phyloP scores from a whole-genome alignment of 768 basidiomycete species.

The Pulveroboletus sp. region DNA sequence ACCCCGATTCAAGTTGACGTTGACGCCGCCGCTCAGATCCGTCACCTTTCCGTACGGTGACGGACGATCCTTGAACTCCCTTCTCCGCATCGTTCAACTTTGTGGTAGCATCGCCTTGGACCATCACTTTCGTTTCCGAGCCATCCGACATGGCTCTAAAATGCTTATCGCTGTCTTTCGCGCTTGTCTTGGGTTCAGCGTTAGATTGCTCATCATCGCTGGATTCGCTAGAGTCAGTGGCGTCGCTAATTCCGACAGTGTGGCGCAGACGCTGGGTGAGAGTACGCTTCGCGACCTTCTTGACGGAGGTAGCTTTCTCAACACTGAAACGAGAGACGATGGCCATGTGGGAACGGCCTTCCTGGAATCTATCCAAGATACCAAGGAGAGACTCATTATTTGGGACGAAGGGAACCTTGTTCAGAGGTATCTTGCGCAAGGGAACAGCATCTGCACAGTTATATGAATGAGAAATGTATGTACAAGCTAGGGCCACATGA shows the following conservation, averaged over 20 bases:
- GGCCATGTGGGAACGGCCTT: slow-evolving; percentile 88
- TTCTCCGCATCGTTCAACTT: slow-evolving; percentile 18
- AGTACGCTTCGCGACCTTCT: slow-evolving; percentile 76
- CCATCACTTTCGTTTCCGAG: slow-evolving; percentile 28
- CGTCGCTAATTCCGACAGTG: slow-evolving; percentile 69
- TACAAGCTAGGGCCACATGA: no score
- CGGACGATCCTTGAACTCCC: slow-evolving; percentile 9
- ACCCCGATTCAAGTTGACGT: slow-evolving; percentile 25
- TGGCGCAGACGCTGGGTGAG: slow-evolving; percentile 73
- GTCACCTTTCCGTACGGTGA: slow-evolving; percentile 12
- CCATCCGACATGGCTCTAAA: slow-evolving; percentile 30
- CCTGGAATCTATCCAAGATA: slow-evolving; percentile 85
- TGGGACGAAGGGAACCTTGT: slow-evolving; percentile 82
- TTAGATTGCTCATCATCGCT: slow-evolving; percentile 38
- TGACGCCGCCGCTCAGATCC: slow-evolving; percentile 10
- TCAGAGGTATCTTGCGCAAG: slow-evolving; percentile 75
- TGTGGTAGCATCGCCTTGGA: slow-evolving; percentile 21
- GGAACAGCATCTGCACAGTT: slow-evolving; percentile 63
- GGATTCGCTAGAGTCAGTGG: slow-evolving; percentile 47
- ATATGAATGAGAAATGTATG: background rate
- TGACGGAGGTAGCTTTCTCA: slow-evolving; percentile 73
- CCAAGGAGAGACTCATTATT: slow-evolving; percentile 81
- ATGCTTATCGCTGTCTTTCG: slow-evolving; percentile 17
- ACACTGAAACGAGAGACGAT: slow-evolving; percentile 76
- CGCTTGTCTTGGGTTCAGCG: slow-evolving; percentile 15